Evolutionary conservation across 371 early-diverging fungal genomes (phyloP), one percentile per base, ranked within the genome.

Genomic region (Saksenaea vasiformis): DNA sequence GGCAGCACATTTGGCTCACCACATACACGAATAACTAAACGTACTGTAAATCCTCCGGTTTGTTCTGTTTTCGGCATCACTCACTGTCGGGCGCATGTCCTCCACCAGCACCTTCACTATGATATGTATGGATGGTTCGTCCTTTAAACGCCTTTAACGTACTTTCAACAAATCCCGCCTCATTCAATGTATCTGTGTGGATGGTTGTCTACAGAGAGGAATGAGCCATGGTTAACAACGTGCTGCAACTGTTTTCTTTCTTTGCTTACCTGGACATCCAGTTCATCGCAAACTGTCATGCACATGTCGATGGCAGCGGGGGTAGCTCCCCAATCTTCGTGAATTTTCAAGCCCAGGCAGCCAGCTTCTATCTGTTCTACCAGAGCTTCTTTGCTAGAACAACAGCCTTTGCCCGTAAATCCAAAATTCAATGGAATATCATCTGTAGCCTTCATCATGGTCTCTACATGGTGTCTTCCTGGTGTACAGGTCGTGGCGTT

Each of bases 51-150:
- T n/a, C n/a, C n/a, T n/a, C n/a, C 11, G 15, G 17, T 19, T 54
- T 14, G 38, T 24, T 7, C 35, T 35, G 24, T 10, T 22, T 90
- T 73, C 95, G 94, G 54, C 26, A 97, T 85, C 3, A 71, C 81
- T 71, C 78, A 80, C 81, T 93, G 69, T 93, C 93, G 5, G 93
- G 93, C n/a, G 93, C 93, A 58, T 96, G 95, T 15, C 96, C 97
- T 64, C 97, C 96, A 27, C 97, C 97, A 2, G 97, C 97, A 54
- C 97, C 97, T 75, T 97, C 97, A 13, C 92, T 88, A 71, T 97
- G 96, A 72, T 95, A 97, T 0, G 95, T 92, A 68, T 95, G 96
- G 59, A 97, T 95, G 5, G 95, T 93, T 58, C 97, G 87, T 27
- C 87, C 88, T 38, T 90, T 92, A 69, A 97, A 92, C 0, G 96